These are phyloP conservation scores for Starmerella apis DNA, from an alignment of 805 yeast genomes.

Conservation along the genomic window DNA sequence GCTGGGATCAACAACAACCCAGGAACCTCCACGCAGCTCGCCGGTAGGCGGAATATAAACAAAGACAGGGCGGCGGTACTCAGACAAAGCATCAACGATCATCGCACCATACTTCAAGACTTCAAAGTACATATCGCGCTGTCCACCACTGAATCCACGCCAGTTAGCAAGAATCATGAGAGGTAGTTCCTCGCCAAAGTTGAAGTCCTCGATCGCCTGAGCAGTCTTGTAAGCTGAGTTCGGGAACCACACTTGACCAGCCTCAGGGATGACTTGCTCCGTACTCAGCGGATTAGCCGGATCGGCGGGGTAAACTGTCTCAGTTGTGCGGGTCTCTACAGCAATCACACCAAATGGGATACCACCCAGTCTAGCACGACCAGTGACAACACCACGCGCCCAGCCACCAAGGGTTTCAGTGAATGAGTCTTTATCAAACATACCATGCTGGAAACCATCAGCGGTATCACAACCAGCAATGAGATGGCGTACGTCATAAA, in stretches of 20 bases:
- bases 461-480: constrained; percentile 71
- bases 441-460: constrained; percentile 71
- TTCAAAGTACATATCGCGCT: constrained; percentile 98
- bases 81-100: constrained; percentile 94
- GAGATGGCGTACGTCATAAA: constrained; percentile 90
- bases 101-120: constrained; percentile 93
- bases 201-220: constrained; percentile 95
- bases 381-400: constrained; percentile 98
- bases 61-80: constrained; percentile 91
- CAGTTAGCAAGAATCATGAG: constrained; percentile 96
- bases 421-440: constrained; percentile 88
- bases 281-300: constrained; percentile 97
- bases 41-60: constrained; percentile 97
- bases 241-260: constrained; percentile 99
- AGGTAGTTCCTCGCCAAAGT: constrained; percentile 95
- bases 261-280: constrained; percentile 78
- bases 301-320: constrained; percentile 89
- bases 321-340: constrained; percentile 84
- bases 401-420: constrained; percentile 94
- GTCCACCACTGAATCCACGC: constrained; percentile 99
- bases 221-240: constrained; percentile 98
- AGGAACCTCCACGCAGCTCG: constrained; percentile 98
- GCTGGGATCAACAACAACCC: constrained; percentile 99
- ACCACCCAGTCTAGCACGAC: constrained; percentile 98
- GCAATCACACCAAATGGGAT: constrained; percentile 97